phyloP scores from a whole-genome alignment of 2,329 filamentous ascomycete species.

The Ophiostoma sp. region DNA sequence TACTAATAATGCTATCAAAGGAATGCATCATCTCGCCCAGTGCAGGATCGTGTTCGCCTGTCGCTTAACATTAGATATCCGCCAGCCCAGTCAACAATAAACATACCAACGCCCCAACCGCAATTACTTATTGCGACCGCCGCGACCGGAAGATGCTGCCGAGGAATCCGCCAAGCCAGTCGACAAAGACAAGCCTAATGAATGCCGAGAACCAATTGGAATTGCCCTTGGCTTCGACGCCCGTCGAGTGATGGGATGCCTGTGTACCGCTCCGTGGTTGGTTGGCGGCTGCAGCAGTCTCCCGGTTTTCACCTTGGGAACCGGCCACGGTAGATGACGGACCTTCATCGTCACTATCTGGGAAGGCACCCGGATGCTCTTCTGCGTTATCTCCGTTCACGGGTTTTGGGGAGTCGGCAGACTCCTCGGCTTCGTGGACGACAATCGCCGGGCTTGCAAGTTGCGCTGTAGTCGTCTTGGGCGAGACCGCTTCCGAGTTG shows the following conservation, averaged over 20 bases:
- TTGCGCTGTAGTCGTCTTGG: neutral
- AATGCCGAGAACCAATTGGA: slow-evolving; percentile 40
- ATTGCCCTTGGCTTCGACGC: slow-evolving; percentile 31
- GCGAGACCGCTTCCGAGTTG: neutral
- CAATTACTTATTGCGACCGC: neutral
- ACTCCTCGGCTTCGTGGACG: neutral
- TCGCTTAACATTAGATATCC: neutral
- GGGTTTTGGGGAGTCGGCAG: neutral
- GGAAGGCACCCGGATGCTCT: neutral
- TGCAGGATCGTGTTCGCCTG: neutral
- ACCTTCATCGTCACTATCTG: neutral
- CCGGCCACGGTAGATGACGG: neutral
- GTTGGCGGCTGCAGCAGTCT: slow-evolving; percentile 1
- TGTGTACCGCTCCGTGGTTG: slow-evolving; percentile 25
- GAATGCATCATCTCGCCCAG: neutral
- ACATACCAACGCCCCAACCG: neutral
- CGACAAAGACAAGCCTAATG: slow-evolving; percentile 41
- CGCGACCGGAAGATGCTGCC: slow-evolving; percentile 37
- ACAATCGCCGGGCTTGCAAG: neutral
- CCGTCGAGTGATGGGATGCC: slow-evolving; percentile 30
- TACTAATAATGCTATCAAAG: neutral
- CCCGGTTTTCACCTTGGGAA: neutral
- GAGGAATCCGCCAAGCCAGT: slow-evolving; percentile 43
- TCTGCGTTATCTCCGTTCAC: neutral
- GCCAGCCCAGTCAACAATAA: neutral